Evolutionary conservation across 257 asterid genomes (phyloP).

Genomic region (Forsythia viridissima): DNA sequence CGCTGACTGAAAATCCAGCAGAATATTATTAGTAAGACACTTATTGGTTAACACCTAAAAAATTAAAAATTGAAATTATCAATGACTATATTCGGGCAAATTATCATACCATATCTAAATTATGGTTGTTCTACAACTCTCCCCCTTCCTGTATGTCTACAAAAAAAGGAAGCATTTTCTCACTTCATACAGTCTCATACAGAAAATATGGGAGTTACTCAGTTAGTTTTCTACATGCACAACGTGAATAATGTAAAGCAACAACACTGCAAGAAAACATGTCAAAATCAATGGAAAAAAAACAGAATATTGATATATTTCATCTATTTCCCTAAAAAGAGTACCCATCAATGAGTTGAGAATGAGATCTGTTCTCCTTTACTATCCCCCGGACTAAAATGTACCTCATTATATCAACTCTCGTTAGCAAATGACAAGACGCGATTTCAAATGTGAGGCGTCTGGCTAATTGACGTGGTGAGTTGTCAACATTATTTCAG

Average conservation of each 20-base stretch:
- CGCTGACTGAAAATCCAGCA: conserved; percentile 60
- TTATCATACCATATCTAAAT: conserved; percentile 34
- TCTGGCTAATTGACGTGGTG: too few relatives aligned
- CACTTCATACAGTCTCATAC: neutral
- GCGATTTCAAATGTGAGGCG: too few relatives aligned
- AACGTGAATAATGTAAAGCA: neutral
- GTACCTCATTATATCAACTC: too few relatives aligned
- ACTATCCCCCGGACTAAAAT: too few relatives aligned
- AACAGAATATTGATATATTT: too few relatives aligned
- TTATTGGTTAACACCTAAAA: neutral
- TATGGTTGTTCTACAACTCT: conserved; percentile 15
- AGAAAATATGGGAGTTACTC: neutral
- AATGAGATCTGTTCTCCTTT: too few relatives aligned
- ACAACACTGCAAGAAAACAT: neutral
- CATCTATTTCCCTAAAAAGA: neutral
- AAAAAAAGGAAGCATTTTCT: conserved; percentile 9
- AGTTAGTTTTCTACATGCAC: neutral
- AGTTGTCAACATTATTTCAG: too few relatives aligned
- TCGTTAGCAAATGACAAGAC: too few relatives aligned
- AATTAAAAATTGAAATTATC: neutral
- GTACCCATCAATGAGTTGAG: too few relatives aligned
- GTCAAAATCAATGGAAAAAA: neutral
- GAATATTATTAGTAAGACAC: conserved; percentile 22
- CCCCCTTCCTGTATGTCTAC: conserved; percentile 21
- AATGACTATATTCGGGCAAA: conserved; percentile 4